Conservation (phyloP, 2,329 filamentous ascomycete genomes). For the Ploettnerulaceae sp. region DNA sequence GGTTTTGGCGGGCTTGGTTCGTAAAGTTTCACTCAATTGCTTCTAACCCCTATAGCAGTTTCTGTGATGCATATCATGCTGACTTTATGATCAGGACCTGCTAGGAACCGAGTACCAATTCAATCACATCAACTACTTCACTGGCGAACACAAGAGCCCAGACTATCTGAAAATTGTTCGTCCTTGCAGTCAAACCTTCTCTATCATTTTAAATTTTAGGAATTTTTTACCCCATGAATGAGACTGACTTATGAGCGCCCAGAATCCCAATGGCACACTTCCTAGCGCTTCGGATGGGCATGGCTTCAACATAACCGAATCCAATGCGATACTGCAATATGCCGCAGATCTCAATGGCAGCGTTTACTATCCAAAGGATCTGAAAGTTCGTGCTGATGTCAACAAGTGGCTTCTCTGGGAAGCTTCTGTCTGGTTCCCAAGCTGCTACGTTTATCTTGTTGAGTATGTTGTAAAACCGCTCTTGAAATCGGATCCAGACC, state of each 20-base stretch:
- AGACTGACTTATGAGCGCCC: neutral
- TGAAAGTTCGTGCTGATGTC: conserved; percentile 15
- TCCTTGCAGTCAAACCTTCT: neutral
- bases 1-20: conserved; percentile 18
- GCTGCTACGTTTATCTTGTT: conserved; percentile 16
- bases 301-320: conserved; percentile 15
- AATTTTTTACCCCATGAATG: neutral
- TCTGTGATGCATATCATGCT: too few relatives aligned
- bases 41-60: too few relatives aligned
- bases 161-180: conserved; percentile 14
- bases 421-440: conserved; percentile 18
- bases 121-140: conserved; percentile 18
- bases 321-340: conserved; percentile 20
- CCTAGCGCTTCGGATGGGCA: conserved; percentile 11
- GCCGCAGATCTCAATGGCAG: conserved; percentile 12
- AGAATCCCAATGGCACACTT: conserved; percentile 13
- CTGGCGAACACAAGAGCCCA: conserved; percentile 15
- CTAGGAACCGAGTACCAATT: conserved; percentile 13
- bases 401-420: conserved; percentile 21
- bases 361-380: conserved; percentile 16
- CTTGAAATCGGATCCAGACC: conserved; percentile 9
- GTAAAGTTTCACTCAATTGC: too few relatives aligned
- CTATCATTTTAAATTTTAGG: neutral
- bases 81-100: too few relatives aligned
- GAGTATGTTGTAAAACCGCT: conserved; percentile 20